These are phyloP conservation scores for Cyberlindnera misumaiensis DNA, from an alignment of 805 yeast species.

Conservation along the genomic window DNA sequence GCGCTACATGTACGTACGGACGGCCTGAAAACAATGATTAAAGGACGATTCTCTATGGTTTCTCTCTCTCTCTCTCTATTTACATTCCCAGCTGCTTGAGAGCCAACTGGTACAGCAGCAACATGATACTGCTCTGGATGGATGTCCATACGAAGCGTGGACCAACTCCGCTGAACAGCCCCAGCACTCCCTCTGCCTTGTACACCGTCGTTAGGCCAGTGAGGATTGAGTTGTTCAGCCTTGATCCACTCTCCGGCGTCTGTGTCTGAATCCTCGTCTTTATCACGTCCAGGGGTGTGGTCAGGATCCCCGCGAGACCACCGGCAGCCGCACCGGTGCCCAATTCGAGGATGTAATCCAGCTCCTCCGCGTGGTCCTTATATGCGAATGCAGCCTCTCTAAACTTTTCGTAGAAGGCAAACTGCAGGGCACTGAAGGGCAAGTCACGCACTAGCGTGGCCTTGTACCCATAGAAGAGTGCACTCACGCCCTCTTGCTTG, in stretches of 20 bases:
- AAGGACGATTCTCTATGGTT: not conserved
- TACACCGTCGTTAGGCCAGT: constrained; percentile 52
- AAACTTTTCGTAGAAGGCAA: constrained; percentile 89
- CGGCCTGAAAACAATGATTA: too few species aligned
- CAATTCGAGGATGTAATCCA: constrained; percentile 59
- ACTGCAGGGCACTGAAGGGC: constrained; percentile 93
- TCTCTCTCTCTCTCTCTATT: constrained; percentile 1
- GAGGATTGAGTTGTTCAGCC: constrained; percentile 37
- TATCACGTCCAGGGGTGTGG: constrained; percentile 89
- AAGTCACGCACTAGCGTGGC: constrained; percentile 89
- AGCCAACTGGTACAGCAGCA: constrained; percentile 76
- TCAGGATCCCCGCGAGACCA: constrained; percentile 80
- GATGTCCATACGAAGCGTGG: constrained; percentile 97
- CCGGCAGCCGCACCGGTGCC: constrained; percentile 94
- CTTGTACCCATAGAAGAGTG: constrained; percentile 86
- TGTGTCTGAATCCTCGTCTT: constrained; percentile 94
- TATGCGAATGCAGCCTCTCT: constrained; percentile 49
- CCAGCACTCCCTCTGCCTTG: constrained; percentile 65
- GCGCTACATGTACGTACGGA: too few species aligned
- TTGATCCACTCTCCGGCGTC: constrained; percentile 28
- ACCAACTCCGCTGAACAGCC: constrained; percentile 90
- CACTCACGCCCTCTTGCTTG: constrained; percentile 61
- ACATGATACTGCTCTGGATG: constrained; percentile 90
- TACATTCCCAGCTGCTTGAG: constrained; percentile 35
- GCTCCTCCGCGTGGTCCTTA: constrained; percentile 32